A percentile compares a stretch with the other conserved stretches of the same genome.
Conservation (phyloP, 257 asterid genomes). For the Solanum etuberosum region DNA sequence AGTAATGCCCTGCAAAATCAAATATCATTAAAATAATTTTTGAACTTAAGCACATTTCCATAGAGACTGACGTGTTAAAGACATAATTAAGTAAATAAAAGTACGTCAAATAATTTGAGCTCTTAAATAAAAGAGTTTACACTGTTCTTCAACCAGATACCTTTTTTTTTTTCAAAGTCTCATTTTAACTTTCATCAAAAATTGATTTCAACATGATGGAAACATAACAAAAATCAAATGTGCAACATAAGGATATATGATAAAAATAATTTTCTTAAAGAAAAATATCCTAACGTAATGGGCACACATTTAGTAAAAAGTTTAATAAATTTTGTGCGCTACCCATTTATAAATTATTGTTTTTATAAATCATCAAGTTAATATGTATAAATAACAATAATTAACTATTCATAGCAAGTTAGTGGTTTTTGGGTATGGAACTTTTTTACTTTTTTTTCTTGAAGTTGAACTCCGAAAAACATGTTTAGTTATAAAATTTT, state of each 20-base stretch:
- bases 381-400: background rate
- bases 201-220: background rate
- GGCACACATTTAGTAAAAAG: background rate
- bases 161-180: background rate
- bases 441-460: too few relatives aligned
- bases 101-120: background rate
- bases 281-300: background rate
- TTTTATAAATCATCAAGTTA: background rate
- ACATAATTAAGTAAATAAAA: background rate
- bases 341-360: background rate
- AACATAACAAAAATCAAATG: background rate
- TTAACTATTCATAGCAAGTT: background rate
- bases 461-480: background rate
- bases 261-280: background rate
- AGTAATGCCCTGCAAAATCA: constrained; percentile 45
- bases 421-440: background rate
- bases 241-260: background rate
- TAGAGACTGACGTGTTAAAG: background rate
- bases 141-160: background rate
- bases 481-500: too few relatives aligned
- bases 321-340: background rate
- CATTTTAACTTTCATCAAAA: background rate
- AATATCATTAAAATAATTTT: background rate
- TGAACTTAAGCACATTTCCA: background rate
- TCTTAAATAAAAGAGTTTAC: background rate